Percentiles rank a stretch among this genome's conserved stretches.
Evolutionary conservation across 106 monocot species (phyloP).

Genomic region (Triglochin maritima): DNA sequence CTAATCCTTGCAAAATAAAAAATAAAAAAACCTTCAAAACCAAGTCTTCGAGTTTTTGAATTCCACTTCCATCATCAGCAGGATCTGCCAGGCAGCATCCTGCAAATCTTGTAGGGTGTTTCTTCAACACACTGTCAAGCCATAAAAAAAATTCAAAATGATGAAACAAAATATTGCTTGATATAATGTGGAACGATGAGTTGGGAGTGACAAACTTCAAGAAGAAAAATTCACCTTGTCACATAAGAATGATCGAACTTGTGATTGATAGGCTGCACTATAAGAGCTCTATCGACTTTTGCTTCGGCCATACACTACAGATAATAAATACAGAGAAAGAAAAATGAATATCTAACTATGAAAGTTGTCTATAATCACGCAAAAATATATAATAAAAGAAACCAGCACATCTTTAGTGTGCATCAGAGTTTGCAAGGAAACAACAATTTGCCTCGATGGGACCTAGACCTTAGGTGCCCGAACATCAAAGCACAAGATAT

Average conservation of each 20-base stretch:
- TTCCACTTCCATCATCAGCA: conserved; percentile 63
- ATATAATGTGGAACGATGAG: neutral
- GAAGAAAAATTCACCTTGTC: conserved; percentile 35
- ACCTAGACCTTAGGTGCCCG: too few species aligned
- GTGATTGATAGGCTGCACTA: conserved; percentile 88
- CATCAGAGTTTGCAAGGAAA: too few species aligned
- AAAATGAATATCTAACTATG: neutral
- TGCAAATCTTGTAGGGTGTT: conserved; percentile 61
- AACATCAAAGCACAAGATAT: too few species aligned
- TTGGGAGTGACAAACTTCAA: neutral
- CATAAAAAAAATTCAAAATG: conserved; percentile 3
- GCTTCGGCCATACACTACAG: conserved; percentile 69
- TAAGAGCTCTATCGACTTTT: conserved; percentile 77
- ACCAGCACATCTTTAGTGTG: too few species aligned
- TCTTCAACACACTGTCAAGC: conserved; percentile 59
- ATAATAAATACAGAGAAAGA: neutral
- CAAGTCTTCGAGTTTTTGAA: conserved; percentile 55
- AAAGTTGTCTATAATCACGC: neutral
- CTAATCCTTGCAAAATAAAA: conserved; percentile 1
- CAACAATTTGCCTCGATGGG: too few species aligned
- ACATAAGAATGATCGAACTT: conserved; percentile 86
- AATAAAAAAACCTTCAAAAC: conserved; percentile 37
- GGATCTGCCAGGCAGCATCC: conserved; percentile 92
- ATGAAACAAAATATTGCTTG: neutral
- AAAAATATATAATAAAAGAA: neutral